phyloP scores from a whole-genome alignment of 139 green algal genomes.

The Chlorella sp. region DNA sequence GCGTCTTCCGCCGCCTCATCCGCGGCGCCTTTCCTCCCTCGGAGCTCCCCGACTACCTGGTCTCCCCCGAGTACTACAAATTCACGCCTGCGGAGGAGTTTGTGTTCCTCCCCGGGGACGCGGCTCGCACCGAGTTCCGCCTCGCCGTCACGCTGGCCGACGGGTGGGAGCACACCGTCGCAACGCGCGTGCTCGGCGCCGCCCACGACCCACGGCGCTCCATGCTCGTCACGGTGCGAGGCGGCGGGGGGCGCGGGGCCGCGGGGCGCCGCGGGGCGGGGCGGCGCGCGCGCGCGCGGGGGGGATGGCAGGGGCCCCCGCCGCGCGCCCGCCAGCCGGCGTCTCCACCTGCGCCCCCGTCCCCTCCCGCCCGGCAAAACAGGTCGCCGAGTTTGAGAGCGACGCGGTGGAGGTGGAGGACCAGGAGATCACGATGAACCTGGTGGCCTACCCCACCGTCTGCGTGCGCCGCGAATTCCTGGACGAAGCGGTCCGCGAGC shows the following conservation, averaged over 20 bases:
- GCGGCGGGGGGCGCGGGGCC: too few species aligned
- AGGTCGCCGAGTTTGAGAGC: conserved; percentile 58
- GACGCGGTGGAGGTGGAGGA: conserved; percentile 38
- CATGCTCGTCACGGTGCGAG: conserved; percentile 57
- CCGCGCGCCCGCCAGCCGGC: too few species aligned
- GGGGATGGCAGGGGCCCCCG: too few species aligned
- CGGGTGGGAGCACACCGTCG: conserved; percentile 56
- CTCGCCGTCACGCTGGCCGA: conserved; percentile 34
- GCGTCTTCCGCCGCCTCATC: conserved; percentile 37
- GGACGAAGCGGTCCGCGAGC: conserved; percentile 16
- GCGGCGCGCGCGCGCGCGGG: too few species aligned
- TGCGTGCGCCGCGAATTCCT: conserved; percentile 40
- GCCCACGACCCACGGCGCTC: conserved; percentile 31
- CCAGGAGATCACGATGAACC: conserved; percentile 27
- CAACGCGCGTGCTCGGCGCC: conserved; percentile 40
- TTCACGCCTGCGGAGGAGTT: conserved; percentile 59
- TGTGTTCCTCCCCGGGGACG: conserved; percentile 51
- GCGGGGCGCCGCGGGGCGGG: too few species aligned
- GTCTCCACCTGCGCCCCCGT: neutral
- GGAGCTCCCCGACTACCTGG: conserved; percentile 55
- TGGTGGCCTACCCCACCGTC: conserved; percentile 59
- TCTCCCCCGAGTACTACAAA: conserved; percentile 42
- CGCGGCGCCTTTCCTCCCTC: conserved; percentile 31
- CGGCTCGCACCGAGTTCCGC: conserved; percentile 52
- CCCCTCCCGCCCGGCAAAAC: too few species aligned